Evolutionary conservation across 2,329 filamentous ascomycete species (phyloP), one percentile per base, ranked within the genome.

Genomic region (Leptosphaerulina australis): DNA sequence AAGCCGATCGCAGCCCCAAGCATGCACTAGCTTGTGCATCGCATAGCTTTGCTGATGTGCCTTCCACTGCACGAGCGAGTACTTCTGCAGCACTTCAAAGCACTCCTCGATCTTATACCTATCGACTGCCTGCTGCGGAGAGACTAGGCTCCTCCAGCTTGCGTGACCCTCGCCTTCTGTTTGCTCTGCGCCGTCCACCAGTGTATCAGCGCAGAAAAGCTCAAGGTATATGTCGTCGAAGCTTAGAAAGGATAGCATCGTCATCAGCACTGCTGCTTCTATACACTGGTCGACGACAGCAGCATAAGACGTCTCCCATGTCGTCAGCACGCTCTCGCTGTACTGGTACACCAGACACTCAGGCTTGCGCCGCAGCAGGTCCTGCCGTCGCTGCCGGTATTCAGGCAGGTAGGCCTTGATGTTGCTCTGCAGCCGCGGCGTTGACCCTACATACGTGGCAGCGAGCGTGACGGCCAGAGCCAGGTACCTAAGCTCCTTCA

Each of bases 11-110:
- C 40, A 44, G 5, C 37, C 53, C 60, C 55, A 63, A 11, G 55
- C 53, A 36, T 60, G 54, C 22, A 63, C 60, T 14, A 63, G 44
- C 44, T 62, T 63, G 33, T 63, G 59, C 55, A 63, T 62, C 8
- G 55, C 40, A 31, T 59, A 62, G 34, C 59, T 53, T 20, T 38
- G 21, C 37, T 57, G 51, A n/a, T 62, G 52, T 30, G 46, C 22
- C 31, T 52, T 56, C 54, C 52, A 59, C 29, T 53, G 44, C 17
- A 63, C 25, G 15, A 63, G 35, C 17, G 52, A 56, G 39, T 58
- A 62, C 30, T 28, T 34, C 40, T 49, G 20, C 31, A 61, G 38
- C 8, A 50, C 30, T 6, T 28, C 7, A 22, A 59, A 51, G 14
- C 25, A 49, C 18, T 53, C 52, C 30, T 57, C 46, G n/a, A 57